These are phyloP conservation scores for Odonthalia washingtoniensis DNA, from an alignment of 31 red algal genomes.

Conservation along the genomic window DNA sequence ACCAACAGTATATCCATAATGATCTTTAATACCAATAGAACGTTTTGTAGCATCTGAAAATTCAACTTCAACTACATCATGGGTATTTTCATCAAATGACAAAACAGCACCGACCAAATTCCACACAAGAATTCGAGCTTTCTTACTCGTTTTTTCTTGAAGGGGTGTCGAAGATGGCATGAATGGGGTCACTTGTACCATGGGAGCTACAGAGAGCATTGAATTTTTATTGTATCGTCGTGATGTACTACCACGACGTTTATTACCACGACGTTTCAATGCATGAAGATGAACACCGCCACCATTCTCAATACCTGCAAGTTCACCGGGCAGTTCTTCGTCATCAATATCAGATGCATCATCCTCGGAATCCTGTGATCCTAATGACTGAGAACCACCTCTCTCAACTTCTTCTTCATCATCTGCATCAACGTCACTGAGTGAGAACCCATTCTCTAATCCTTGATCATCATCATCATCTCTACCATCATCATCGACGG, in stretches of 20 bases:
- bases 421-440: slow-evolving; percentile 75
- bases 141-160: slow-evolving; percentile 46
- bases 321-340: slow-evolving; percentile 50
- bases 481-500: slow-evolving; percentile 18
- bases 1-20: slow-evolving; percentile 82
- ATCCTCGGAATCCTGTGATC: slow-evolving; percentile 35
- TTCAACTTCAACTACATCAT: slow-evolving; percentile 82
- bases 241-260: no score
- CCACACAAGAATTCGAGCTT: slow-evolving; percentile 77
- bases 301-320: slow-evolving; percentile 56
- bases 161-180: slow-evolving; percentile 77
- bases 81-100: slow-evolving; percentile 72
- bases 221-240: no score
- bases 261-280: background rate
- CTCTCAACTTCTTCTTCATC: slow-evolving; percentile 52
- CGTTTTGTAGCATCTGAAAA: slow-evolving; percentile 73
- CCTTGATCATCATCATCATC: slow-evolving; percentile 37
- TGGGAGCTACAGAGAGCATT: no score
- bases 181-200: slow-evolving; percentile 61
- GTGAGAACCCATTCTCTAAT: slow-evolving; percentile 49
- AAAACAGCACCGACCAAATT: slow-evolving; percentile 69
- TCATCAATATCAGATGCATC: no score
- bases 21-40: slow-evolving; percentile 82
- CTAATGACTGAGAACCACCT: slow-evolving; percentile 28
- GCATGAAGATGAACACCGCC: slow-evolving; percentile 53